Evolutionary conservation across 169 alveolate species (phyloP), one percentile per base, ranked within the genome.

Genomic region (Theileria orientalis): DNA sequence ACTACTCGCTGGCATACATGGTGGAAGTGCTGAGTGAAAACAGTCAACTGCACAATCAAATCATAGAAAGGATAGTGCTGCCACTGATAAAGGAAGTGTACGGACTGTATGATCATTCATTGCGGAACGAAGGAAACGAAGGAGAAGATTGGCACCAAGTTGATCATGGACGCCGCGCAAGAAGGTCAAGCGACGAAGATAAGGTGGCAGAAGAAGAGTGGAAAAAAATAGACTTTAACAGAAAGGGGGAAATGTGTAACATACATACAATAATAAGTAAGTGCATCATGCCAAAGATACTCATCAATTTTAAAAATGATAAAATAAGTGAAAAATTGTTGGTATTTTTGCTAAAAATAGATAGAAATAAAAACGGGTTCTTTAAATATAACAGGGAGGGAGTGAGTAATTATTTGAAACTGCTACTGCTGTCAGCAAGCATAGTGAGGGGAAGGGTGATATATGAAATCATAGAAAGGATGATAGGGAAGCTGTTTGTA

Each of bases 1-100:
- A 67, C 47, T 73, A 57, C 2, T 57, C 71, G 2, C 75, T 78
- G 23, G 87, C 72, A 52, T 79, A 71, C 41, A 29, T 79, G 23
- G 54, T 79, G 51, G 87, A 71, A 33, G 41, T 79, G 2, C 37
- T 79, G 33, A 70, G 78, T 37, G 83, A 69, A 32, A 64, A 44
- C 14, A 40, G 23, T 11, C 25, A 57, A 3, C 42, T 35, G 25
- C 82, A 70, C 30, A 61, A n/a, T 13, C 42, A 60, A 16, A 21
- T 79, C 23, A 49, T 79, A 16, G 77, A 79, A 25, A 7, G 23
- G 2, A 75, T 79, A 23, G 19, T 71, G 11, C 62, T 64, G 25
- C 83, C 83, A 11, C 30, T 64, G 64, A 42, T 74, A 30, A 64
- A 51, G 40, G 76, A 69, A 8, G 21, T 76, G 16, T 25, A 5